A percentile compares a stretch with the other conserved stretches of the same genome.
phyloP scores from a whole-genome alignment of 1,284 basidiomycete genomes.

The Cutaneotrichosporon sp. region DNA sequence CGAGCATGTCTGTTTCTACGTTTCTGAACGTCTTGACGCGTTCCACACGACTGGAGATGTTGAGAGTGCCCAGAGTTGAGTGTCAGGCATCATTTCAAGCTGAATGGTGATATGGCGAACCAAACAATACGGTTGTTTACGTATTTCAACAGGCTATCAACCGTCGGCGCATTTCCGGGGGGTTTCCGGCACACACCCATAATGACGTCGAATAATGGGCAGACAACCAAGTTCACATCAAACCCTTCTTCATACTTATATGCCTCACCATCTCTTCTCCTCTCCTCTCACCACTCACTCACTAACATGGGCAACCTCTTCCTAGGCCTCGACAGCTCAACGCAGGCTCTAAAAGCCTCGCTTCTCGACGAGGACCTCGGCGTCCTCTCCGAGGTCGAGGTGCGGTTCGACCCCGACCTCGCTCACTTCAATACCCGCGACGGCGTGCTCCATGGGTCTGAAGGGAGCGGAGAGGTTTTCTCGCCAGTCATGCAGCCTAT shows the following conservation, averaged over 20 bases:
- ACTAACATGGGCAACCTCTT: conserved; percentile 56
- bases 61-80: too few relatives aligned
- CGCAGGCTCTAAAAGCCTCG: conserved; percentile 74
- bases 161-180: too few relatives aligned
- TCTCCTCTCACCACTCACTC: neutral
- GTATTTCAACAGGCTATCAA: too few relatives aligned
- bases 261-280: neutral
- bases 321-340: conserved; percentile 82
- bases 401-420: conserved; percentile 79
- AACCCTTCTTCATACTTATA: neutral
- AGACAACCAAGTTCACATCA: neutral
- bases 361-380: conserved; percentile 63
- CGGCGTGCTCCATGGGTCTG: conserved; percentile 68
- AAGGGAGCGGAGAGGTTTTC: conserved; percentile 66
- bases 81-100: too few relatives aligned
- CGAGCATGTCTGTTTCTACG: too few relatives aligned
- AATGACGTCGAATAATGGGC: neutral
- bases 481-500: conserved; percentile 82
- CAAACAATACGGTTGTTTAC: too few relatives aligned
- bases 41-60: too few relatives aligned
- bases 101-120: too few relatives aligned
- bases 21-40: too few relatives aligned
- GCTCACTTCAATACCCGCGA: conserved; percentile 69
- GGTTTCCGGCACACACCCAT: neutral
- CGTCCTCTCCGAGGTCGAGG: conserved; percentile 68